phyloP scores from a whole-genome alignment of 495 filamentous ascomycete genomes.

The Achaetomiella virescens region DNA sequence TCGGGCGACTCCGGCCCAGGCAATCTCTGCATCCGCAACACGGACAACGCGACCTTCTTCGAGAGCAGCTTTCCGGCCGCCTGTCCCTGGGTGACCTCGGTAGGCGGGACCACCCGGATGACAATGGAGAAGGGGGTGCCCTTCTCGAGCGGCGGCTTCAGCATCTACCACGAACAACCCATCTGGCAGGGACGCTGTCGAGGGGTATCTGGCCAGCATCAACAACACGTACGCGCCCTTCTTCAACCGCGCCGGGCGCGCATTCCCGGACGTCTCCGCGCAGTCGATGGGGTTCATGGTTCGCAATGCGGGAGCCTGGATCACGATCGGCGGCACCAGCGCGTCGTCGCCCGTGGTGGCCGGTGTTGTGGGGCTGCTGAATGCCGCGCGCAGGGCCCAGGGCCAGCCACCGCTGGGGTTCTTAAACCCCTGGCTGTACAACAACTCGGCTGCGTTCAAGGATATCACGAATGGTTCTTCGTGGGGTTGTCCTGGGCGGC shows the following conservation, averaged over 20 bases:
- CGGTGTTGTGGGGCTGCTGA: conserved; percentile 59
- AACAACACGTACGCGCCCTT: conserved; percentile 16
- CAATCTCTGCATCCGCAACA: conserved; percentile 55
- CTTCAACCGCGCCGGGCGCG: conserved; percentile 56
- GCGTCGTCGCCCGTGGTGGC: conserved; percentile 59
- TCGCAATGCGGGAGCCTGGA: conserved; percentile 1
- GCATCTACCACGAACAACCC: conserved; percentile 56
- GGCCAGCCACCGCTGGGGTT: conserved; percentile 59
- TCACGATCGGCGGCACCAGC: conserved; percentile 50
- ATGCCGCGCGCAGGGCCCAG: conserved; percentile 55
- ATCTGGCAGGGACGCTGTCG: conserved; percentile 54
- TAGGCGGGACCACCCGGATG: conserved; percentile 57
- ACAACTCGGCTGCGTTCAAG: conserved; percentile 7
- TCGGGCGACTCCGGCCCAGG: conserved; percentile 67
- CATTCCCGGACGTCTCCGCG: conserved; percentile 67
- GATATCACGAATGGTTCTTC: background rate
- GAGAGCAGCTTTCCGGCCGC: conserved; percentile 63
- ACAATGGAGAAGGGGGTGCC: conserved; percentile 35
- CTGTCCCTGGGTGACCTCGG: conserved; percentile 69
- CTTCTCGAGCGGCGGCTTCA: conserved; percentile 54
- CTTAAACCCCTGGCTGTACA: conserved; percentile 71
- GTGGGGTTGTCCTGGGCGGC: background rate
- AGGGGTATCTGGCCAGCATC: conserved; percentile 37
- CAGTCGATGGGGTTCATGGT: conserved; percentile 33
- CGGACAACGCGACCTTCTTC: conserved; percentile 59